Evolutionary conservation across 768 basidiomycete genomes (phyloP), one percentile per base, ranked within the genome.

Genomic region (Jaapia argillacea): DNA sequence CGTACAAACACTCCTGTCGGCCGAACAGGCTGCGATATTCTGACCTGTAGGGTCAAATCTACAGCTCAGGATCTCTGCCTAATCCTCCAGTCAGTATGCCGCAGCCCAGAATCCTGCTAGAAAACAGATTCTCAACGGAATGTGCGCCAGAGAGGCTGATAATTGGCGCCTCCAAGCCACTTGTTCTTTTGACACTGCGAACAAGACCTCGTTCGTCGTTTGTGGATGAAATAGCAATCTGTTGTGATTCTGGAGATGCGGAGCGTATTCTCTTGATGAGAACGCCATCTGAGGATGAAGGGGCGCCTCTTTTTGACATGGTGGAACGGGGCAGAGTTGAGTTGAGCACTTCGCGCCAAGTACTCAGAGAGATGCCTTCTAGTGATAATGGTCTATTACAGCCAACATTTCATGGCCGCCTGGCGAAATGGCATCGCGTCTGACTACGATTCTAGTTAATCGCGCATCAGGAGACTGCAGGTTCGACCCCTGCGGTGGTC

Each of bases 391-490:
- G n/a, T n/a, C n/a, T n/a, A n/a, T n/a, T n/a, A n/a, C n/a, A n/a
- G n/a, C n/a, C n/a, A n/a, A n/a, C n/a, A n/a, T n/a, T n/a, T n/a
- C 42, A 48, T 54, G 82, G 81, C 79, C 80, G 82, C 77, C 79
- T 84, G 83, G 83, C 82, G 81, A 83, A 85, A 84, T 85, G 83
- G 83, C 81, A 86, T 84, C 82, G 83, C 81, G 82, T 85, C 81
- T 85, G 81, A 85, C 83, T 84, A 83, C 81, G 81, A 38, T 33
- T n/a, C n/a, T n/a, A n/a, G n/a, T n/a, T n/a, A n/a, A n/a, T n/a
- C n/a, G n/a, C n/a, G n/a, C n/a, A 85, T 84, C 83, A 85, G 82
- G 83, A 85, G 83, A 83, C 84, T 84, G 82, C 80, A 85, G 81
- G 83, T 85, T 85, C 82, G 81, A 85, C 71, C 76, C 82, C 81